Evolutionary conservation across 805 yeast genomes (phyloP).

Genomic region (Lipomyces sp.): DNA sequence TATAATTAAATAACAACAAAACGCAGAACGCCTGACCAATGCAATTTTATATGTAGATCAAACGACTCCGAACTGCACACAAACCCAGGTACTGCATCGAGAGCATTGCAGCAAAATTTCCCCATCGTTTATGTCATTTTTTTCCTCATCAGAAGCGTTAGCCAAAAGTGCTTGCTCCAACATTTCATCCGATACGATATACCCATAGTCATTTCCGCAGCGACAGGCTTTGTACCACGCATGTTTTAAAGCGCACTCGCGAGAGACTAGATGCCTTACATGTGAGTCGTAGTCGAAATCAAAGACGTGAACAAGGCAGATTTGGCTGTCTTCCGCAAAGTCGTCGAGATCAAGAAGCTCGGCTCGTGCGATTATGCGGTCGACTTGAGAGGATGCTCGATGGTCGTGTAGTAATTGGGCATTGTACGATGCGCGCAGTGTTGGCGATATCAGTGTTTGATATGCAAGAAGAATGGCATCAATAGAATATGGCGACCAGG

Average conservation of each 20-base stretch:
- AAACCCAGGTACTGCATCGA: constrained; percentile 82
- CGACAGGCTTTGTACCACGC: constrained; percentile 38
- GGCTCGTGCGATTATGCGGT: constrained; percentile 40
- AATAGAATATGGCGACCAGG: constrained; percentile 29
- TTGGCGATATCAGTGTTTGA: constrained; percentile 45
- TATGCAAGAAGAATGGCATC: constrained; percentile 63
- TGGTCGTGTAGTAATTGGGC: constrained; percentile 39
- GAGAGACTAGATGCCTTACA: neutral
- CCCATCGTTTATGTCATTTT: constrained; percentile 40
- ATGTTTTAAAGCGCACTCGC: constrained; percentile 1
- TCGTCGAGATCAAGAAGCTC: constrained; percentile 66
- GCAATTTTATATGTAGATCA: too few relatives aligned
- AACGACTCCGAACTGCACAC: constrained; percentile 51
- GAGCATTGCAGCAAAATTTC: constrained; percentile 74
- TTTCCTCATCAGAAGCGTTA: constrained; percentile 33
- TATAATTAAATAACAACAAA: neutral
- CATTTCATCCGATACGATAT: constrained; percentile 57
- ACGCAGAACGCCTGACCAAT: neutral
- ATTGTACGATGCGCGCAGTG: constrained; percentile 52
- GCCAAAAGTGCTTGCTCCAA: constrained; percentile 40
- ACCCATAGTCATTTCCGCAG: constrained; percentile 50
- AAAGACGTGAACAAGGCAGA: constrained; percentile 28
- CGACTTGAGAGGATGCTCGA: too few relatives aligned
- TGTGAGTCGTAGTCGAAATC: constrained; percentile 1
- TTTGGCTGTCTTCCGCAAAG: constrained; percentile 44